Percentiles rank a stretch among this genome's conserved stretches.
These are phyloP conservation scores for Fagus sylvatica DNA, from an alignment of 306 rosid species.

Conservation along the genomic window DNA sequence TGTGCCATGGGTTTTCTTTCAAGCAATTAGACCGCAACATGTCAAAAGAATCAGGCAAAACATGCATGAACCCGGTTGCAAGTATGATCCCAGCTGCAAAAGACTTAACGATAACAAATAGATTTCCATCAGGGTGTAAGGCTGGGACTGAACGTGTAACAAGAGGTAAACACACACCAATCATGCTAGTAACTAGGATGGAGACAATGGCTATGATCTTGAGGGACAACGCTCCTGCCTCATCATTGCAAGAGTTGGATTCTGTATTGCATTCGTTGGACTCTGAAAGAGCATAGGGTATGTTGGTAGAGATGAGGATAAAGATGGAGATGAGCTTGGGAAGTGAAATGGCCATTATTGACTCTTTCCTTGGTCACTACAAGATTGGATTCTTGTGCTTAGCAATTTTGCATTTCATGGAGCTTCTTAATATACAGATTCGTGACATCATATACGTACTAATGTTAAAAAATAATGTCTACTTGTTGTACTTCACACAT, in stretches of 20 bases:
- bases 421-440: conserved; percentile 7
- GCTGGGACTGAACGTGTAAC: conserved; percentile 46
- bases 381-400: background rate
- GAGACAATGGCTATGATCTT: conserved; percentile 61
- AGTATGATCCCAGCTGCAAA: conserved; percentile 68
- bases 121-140: conserved; percentile 54
- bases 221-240: conserved; percentile 44
- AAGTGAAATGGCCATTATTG: conserved; percentile 23
- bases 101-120: conserved; percentile 58
- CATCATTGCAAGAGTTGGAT: conserved; percentile 45
- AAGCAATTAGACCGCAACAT: conserved; percentile 60
- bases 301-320: conserved; percentile 28
- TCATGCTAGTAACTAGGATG: conserved; percentile 56
- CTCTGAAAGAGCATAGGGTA: conserved; percentile 20
- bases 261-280: conserved; percentile 37
- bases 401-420: background rate
- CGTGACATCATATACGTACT: too few relatives aligned
- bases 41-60: conserved; percentile 68
- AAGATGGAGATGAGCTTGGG: conserved; percentile 25
- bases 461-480: background rate
- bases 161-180: conserved; percentile 56
- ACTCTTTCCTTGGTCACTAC: background rate
- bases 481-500: too few relatives aligned
- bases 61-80: conserved; percentile 74
- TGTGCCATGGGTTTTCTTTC: conserved; percentile 65